Evolutionary conservation across 768 basidiomycete genomes (phyloP), one percentile per base, ranked within the genome.

Genomic region (Candolleomyces aberdarensis): DNA sequence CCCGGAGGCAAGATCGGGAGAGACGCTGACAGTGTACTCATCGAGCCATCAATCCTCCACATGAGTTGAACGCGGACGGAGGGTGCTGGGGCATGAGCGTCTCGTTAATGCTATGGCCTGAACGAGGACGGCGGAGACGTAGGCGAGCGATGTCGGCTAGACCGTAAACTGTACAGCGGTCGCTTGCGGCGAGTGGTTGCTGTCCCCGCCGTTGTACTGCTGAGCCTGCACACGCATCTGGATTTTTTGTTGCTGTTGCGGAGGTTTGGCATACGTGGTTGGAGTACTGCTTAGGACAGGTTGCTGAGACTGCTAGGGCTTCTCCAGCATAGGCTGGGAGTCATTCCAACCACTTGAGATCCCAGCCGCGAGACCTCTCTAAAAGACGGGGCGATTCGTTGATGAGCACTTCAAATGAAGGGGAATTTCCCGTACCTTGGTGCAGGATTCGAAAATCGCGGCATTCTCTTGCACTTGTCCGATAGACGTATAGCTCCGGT

Each of bases 211-310:
- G 75, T 48, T 55, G 63, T n/a, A n/a, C 77, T 75, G 78, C 52
- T 69, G 56, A 32, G 60, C 22, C 15, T n/a, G n/a, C 52, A 53
- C 32, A 3, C 17, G 13, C 29, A n/a, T 53, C 19, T 39, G n/a
- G 44, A 62, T 64, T 59, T 65, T n/a, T n/a, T n/a, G n/a, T n/a
- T n/a, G 64, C 63, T 54, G 65, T 62, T 51, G 67, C 66, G 56
- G 70, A 66, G 53, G 66, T 39, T 65, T 70, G 10, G 63, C 61
- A 66, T 74, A 71, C 56, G 68, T 61, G 36, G 63, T 67, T n/a
- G 80, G 81, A 7, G 84, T 84, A 3, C 80, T 74, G 0, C 85
- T 75, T 19, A 85, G 75, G 13, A 62, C 69, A 13, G 71, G 78
- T 57, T 69, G 80, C 54, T 74, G 80, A 64, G 26, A 53, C n/a